Evolutionary conservation across 805 yeast species (phyloP).

Genomic region (Cyberlindnera petersonii): DNA sequence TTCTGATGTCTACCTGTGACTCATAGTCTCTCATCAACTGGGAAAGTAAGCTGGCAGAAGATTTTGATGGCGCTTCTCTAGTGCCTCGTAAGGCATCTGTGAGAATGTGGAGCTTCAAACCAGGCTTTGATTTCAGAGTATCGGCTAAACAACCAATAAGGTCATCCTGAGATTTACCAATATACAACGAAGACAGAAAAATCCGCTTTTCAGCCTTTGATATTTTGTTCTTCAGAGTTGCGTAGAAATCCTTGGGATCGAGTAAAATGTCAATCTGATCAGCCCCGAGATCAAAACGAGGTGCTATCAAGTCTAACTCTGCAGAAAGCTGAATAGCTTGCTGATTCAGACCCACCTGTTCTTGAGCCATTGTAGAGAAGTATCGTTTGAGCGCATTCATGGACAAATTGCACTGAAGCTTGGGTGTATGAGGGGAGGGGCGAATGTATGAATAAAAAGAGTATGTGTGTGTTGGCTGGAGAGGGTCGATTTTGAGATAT

Average conservation of each 20-base stretch:
- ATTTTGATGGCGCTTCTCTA: slow-evolving; percentile 77
- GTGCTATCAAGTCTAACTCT: slow-evolving; percentile 61
- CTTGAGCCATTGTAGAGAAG: slow-evolving; percentile 7
- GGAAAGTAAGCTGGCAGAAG: slow-evolving; percentile 74
- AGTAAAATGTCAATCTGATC: slow-evolving; percentile 59
- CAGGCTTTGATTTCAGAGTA: slow-evolving; percentile 57
- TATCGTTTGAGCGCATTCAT: slow-evolving; percentile 12
- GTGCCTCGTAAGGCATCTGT: slow-evolving; percentile 91
- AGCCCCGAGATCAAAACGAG: slow-evolving; percentile 56
- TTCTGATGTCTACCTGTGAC: slow-evolving; percentile 67
- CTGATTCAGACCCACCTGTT: slow-evolving; percentile 33
- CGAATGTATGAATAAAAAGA: no score
- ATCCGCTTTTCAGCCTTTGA: slow-evolving; percentile 56
- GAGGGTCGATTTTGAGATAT: no score
- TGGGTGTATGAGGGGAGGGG: no score
- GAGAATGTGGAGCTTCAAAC: slow-evolving; percentile 65
- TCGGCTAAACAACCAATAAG: slow-evolving; percentile 56
- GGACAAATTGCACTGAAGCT: no score
- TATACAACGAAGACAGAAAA: slow-evolving; percentile 79
- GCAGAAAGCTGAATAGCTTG: slow-evolving; percentile 39
- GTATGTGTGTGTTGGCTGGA: no score
- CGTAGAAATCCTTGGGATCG: slow-evolving; percentile 72
- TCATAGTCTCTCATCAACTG: slow-evolving; percentile 63
- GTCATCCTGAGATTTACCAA: slow-evolving; percentile 81
- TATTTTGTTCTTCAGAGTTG: slow-evolving; percentile 59